Percentiles rank a stretch among this genome's conserved stretches.
phyloP scores from a whole-genome alignment of 768 basidiomycete genomes.

The Kwoniella mangroviensis region DNA sequence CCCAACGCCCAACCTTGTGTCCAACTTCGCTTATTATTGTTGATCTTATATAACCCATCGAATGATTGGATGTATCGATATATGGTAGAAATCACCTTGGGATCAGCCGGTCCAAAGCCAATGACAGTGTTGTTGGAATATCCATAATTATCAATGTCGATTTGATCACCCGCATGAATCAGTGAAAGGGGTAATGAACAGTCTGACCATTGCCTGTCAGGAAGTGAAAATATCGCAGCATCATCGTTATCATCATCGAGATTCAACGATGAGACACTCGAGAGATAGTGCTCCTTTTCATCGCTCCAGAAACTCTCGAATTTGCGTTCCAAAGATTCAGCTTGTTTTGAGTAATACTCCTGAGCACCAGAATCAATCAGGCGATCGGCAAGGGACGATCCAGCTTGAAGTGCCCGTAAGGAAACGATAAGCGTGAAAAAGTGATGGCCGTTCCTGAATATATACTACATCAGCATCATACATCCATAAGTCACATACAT shows the following conservation, averaged over 20 bases:
- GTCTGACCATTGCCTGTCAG: constrained; percentile 40
- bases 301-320: constrained; percentile 48
- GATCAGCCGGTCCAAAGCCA: constrained; percentile 9
- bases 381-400: constrained; percentile 45
- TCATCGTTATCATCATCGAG: neutral
- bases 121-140: neutral
- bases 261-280: neutral
- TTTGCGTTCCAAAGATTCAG: constrained; percentile 12
- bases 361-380: constrained; percentile 49
- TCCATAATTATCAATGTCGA: neutral
- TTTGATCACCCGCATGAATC: constrained; percentile 37
- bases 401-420: constrained; percentile 47
- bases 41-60: constrained; percentile 53
- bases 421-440: constrained; percentile 56
- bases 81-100: constrained; percentile 47
- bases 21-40: constrained; percentile 33
- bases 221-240: neutral
- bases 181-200: constrained; percentile 54
- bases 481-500: too few relatives aligned
- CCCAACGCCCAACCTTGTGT: constrained; percentile 51
- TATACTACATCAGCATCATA: constrained; percentile 10
- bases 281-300: constrained; percentile 13
- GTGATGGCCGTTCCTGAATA: constrained; percentile 46
- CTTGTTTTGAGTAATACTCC: constrained; percentile 39
- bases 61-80: constrained; percentile 50